Percentiles rank a stretch among this genome's conserved stretches.
These are phyloP conservation scores for Chaetomidium leptoderma DNA, from an alignment of 495 filamentous ascomycete genomes.

Conservation along the genomic window DNA sequence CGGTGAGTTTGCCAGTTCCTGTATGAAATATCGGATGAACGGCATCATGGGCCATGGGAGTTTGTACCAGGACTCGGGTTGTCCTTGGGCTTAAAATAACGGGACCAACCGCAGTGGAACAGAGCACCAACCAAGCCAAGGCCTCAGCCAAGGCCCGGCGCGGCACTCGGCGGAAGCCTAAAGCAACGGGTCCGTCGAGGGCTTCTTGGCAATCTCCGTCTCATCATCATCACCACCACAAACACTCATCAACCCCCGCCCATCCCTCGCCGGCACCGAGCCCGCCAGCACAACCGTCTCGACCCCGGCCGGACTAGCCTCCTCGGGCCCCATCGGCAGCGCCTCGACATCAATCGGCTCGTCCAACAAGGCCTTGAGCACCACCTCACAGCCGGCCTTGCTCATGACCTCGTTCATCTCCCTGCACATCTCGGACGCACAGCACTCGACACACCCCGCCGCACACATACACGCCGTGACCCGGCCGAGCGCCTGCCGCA, in stretches of 20 bases:
- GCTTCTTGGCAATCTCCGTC: neutral
- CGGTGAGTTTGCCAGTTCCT: no score
- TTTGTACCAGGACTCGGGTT: no score
- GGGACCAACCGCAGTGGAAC: no score
- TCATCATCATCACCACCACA: neutral
- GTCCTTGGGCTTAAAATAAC: no score
- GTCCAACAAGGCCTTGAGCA: slow-evolving; percentile 69
- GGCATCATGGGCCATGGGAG: no score
- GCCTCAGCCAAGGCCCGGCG: neutral
- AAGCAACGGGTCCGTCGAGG: neutral
- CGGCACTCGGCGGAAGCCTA: neutral
- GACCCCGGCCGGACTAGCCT: slow-evolving; percentile 61
- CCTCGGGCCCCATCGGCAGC: slow-evolving; percentile 76
- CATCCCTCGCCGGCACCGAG: slow-evolving; percentile 47
- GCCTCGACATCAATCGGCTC: slow-evolving; percentile 70
- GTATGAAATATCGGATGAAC: no score
- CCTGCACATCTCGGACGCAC: slow-evolving; percentile 78
- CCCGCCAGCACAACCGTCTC: slow-evolving; percentile 78
- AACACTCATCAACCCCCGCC: slow-evolving; percentile 1
- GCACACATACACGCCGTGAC: slow-evolving; percentile 66
- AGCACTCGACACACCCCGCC: slow-evolving; percentile 82
- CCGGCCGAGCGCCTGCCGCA: slow-evolving; percentile 72
- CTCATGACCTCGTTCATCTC: slow-evolving; percentile 90
- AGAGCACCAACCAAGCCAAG: no score
- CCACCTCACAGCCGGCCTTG: slow-evolving; percentile 78